Evolutionary conservation across 1,284 basidiomycete genomes (phyloP).

Genomic region (Irpex rosettiformis): DNA sequence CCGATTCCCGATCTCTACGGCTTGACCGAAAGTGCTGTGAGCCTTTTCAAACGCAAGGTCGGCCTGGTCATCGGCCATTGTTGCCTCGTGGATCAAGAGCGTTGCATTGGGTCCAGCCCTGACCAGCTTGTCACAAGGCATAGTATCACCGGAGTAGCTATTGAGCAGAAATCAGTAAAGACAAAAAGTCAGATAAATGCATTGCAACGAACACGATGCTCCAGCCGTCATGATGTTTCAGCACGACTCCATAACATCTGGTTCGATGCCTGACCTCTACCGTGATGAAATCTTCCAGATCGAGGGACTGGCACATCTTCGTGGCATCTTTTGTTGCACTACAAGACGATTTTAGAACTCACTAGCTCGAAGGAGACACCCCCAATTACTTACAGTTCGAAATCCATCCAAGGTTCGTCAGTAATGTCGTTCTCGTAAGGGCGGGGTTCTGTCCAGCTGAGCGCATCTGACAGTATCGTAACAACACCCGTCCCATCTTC

Average conservation of each 20-base stretch:
- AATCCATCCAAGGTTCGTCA: conserved; percentile 23
- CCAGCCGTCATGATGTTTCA: conserved; percentile 75
- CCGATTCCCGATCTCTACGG: conserved; percentile 73
- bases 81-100: conserved; percentile 91
- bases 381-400: conserved; percentile 14
- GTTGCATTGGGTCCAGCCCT: conserved; percentile 68
- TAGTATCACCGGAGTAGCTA: conserved; percentile 87
- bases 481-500: conserved; percentile 46
- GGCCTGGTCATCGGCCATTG: conserved; percentile 77
- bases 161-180: conserved; percentile 3
- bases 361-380: not conserved
- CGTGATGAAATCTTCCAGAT: conserved; percentile 53
- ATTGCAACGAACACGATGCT: conserved; percentile 63
- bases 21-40: conserved; percentile 89
- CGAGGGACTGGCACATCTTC: conserved; percentile 47
- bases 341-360: not conserved
- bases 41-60: conserved; percentile 76
- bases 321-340: conserved; percentile 38
- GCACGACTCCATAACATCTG: conserved; percentile 66
- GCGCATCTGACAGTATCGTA: conserved; percentile 49
- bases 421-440: conserved; percentile 37
- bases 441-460: conserved; percentile 44
- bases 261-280: conserved; percentile 76
- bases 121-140: conserved; percentile 70
- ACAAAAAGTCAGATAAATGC: conserved; percentile 9